A percentile compares a stretch with the other conserved stretches of the same genome.
Evolutionary conservation across 1,284 basidiomycete species (phyloP).

Genomic region (Ceraceosorus bombacis): DNA sequence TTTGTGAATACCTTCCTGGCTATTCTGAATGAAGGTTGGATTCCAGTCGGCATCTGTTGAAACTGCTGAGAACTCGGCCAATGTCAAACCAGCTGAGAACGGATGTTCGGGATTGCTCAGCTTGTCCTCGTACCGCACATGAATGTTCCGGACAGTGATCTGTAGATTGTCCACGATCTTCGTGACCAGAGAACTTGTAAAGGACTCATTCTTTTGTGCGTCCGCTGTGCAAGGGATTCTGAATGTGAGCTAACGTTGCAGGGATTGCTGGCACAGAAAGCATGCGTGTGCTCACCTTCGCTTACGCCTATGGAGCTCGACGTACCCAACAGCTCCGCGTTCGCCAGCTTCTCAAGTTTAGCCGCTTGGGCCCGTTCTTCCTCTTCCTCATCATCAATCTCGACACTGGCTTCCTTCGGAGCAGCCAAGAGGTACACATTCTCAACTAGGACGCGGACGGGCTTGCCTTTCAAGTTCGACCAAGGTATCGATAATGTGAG

Average conservation of each 20-base stretch:
- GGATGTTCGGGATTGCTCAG: constrained; percentile 93
- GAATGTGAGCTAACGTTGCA: no score
- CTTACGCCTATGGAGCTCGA: constrained; percentile 26
- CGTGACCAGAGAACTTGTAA: constrained; percentile 74
- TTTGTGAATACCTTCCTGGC: constrained; percentile 84
- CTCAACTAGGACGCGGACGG: constrained; percentile 83
- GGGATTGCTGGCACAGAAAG: constrained; percentile 9
- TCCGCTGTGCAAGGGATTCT: constrained; percentile 52
- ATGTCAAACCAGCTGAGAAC: constrained; percentile 83
- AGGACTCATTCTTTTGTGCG: constrained; percentile 68
- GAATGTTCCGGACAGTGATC: constrained; percentile 62
- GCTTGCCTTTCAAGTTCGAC: constrained; percentile 86
- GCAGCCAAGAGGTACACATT: constrained; percentile 92
- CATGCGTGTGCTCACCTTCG: constrained; percentile 8
- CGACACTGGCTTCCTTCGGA: constrained; percentile 64
- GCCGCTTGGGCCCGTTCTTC: constrained; percentile 71
- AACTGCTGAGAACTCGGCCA: constrained; percentile 86
- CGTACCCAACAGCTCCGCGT: constrained; percentile 68
- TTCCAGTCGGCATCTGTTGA: constrained; percentile 88
- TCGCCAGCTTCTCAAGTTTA: constrained; percentile 80
- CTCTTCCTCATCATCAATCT: constrained; percentile 75
- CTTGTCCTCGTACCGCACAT: constrained; percentile 86
- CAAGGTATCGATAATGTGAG: constrained; percentile 90
- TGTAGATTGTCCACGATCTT: constrained; percentile 96
- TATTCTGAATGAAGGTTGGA: constrained; percentile 89